Conservation (phyloP, 305 asterid genomes). For the Andrographis paniculata region DNA sequence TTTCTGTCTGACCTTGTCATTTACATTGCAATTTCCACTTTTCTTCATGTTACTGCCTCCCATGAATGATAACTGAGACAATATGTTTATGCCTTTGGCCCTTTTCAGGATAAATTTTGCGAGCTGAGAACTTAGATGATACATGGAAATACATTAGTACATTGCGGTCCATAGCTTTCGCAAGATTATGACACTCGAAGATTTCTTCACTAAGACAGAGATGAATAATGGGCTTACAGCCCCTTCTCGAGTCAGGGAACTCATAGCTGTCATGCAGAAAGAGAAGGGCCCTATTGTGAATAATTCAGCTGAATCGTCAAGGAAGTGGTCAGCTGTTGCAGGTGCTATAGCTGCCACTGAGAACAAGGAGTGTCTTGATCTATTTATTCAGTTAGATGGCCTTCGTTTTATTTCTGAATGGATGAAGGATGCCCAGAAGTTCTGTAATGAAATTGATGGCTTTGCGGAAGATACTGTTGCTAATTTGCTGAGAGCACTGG, state of each 20-base stretch:
- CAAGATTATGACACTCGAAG: constrained; percentile 51
- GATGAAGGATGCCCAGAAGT: constrained; percentile 51
- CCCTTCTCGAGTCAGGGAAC: constrained; percentile 66
- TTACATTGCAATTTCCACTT: too few relatives aligned
- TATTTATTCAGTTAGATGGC: constrained; percentile 60
- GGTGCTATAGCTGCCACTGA: constrained; percentile 59
- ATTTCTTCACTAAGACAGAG: constrained; percentile 65
- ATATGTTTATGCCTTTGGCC: too few relatives aligned
- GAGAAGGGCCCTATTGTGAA: constrained; percentile 30
- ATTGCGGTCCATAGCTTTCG: constrained; percentile 10
- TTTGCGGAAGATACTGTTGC: constrained; percentile 39
- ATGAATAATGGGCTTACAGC: constrained; percentile 52
- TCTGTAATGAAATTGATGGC: constrained; percentile 28
- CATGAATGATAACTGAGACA: too few relatives aligned
- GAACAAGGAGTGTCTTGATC: constrained; percentile 58
- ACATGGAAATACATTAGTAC: background rate
- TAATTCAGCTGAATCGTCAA: constrained; percentile 31
- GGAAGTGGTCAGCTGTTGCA: constrained; percentile 67
- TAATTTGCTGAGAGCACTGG: constrained; percentile 50
- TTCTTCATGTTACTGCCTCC: too few relatives aligned
- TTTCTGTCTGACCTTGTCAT: too few relatives aligned
- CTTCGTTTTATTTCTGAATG: constrained; percentile 39
- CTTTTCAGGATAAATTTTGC: background rate
- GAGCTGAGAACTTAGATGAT: background rate
- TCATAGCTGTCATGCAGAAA: constrained; percentile 48